phyloP scores from a whole-genome alignment of 1,284 basidiomycete genomes.

The Puccinia sorghi region DNA sequence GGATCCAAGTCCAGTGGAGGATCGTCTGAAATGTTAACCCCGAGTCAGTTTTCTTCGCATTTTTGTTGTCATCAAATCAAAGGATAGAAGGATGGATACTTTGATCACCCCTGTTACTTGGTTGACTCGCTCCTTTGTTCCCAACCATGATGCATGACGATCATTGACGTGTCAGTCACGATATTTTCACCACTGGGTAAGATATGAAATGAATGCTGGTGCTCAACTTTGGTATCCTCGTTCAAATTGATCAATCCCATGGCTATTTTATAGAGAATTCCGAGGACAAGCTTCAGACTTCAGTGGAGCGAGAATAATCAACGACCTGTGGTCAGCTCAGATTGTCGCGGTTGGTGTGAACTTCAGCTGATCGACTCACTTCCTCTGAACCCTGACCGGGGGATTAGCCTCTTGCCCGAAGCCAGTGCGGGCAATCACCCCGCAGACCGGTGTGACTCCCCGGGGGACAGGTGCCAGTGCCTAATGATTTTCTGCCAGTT shows the following conservation, averaged over 20 bases:
- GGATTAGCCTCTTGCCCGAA: too few relatives aligned
- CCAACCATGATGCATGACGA: slow-evolving; percentile 7
- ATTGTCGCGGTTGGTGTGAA: too few relatives aligned
- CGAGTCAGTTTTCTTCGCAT: background rate
- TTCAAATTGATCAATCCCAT: slow-evolving; percentile 33
- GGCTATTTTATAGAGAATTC: background rate
- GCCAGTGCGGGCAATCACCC: too few relatives aligned
- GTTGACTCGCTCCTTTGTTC: slow-evolving; percentile 21
- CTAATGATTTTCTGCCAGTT: too few relatives aligned
- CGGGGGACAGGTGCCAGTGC: too few relatives aligned
- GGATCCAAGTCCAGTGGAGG: slow-evolving; percentile 34
- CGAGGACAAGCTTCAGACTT: too few relatives aligned
- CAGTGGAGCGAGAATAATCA: too few relatives aligned
- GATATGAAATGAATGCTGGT: background rate
- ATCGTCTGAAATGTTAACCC: slow-evolving; percentile 9
- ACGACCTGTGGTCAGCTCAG: too few relatives aligned
- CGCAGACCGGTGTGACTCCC: too few relatives aligned
- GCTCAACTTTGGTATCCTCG: slow-evolving; percentile 36
- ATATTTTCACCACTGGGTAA: background rate
- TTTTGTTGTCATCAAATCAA: background rate
- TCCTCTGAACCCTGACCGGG: too few relatives aligned
- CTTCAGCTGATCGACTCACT: too few relatives aligned
- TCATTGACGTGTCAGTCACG: background rate
- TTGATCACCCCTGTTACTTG: slow-evolving; percentile 26
- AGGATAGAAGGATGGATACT: background rate